Evolutionary conservation across 2,329 filamentous ascomycete species (phyloP), one percentile per base, ranked within the genome.

Genomic region (Colletotrichum musicola): DNA sequence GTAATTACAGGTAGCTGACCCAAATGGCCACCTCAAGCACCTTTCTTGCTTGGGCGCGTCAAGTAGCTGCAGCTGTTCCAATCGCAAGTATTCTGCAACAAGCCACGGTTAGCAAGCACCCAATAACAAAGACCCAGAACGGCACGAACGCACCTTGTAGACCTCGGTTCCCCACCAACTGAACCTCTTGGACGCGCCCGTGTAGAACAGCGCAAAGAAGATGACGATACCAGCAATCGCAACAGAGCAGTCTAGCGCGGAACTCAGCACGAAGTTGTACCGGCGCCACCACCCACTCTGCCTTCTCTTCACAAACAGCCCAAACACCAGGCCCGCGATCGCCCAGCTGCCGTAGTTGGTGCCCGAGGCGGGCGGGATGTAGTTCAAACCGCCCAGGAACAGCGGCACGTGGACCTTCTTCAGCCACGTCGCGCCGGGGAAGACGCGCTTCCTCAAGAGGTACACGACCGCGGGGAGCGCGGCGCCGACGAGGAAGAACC

Each of bases 401-500:
- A 78, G 53, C 2, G 77, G 77, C 0, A 78, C 67, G 18, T 79
- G 76, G 4, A 79, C 46, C 64, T 74, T 76, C 12, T 72, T 68
- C 22, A 78, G n/a, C 64, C 64, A 67, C 14, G 35, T 56, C 1
- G 44, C 10, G 27, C 25, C 30, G 13, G 64, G 50, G 50, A 77
- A 77, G 2, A 58, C 65, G 13, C 22, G 56, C 13, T 54, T 71
- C 42, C 71, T 72, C 6, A 75, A 40, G n/a, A 83, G 54, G 72
- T 82, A 87, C 68, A 87, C 80, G 1, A 80, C 38, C 1, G 87
- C 69, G 0, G 88, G 88, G 0, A 86, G 74, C 2, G 83, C 20
- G 5, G 81, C 81, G 1, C 88, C 87, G 1, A 86, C 77, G 20
- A 88, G 77, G 78, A 84, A 89, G 78, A 87, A 88, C 76, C 80